phyloP scores from a whole-genome alignment of 139 green algal species.

The Microglena sp. region DNA sequence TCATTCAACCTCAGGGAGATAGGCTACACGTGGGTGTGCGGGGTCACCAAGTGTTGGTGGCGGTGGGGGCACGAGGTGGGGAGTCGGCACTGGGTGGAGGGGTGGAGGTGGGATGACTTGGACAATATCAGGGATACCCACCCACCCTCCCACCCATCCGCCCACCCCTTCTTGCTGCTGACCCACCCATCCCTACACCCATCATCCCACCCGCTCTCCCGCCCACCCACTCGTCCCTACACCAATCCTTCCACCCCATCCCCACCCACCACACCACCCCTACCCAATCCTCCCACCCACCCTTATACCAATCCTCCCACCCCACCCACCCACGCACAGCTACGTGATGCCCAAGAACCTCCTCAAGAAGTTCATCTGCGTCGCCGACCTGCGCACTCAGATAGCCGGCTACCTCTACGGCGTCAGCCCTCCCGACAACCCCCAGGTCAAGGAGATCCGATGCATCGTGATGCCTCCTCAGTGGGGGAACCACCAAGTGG shows the following conservation, averaged over 20 bases:
- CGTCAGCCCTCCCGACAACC: constrained; percentile 91
- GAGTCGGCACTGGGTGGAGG: no score
- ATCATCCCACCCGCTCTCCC: neutral
- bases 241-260: neutral
- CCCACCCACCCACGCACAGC: constrained; percentile 39
- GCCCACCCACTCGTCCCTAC: neutral
- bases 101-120: neutral
- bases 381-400: constrained; percentile 95
- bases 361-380: constrained; percentile 98
- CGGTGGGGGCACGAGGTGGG: no score
- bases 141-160: neutral
- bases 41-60: no score
- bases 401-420: constrained; percentile 90
- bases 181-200: neutral
- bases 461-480: constrained; percentile 93
- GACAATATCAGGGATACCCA: neutral
- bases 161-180: neutral
- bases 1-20: constrained; percentile 86
- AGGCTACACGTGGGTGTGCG: constrained; percentile 79
- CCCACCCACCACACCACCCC: neutral
- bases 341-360: constrained; percentile 99
- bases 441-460: constrained; percentile 92
- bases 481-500: constrained; percentile 88
- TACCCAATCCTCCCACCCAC: neutral
- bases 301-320: neutral